Conservation (phyloP, 345 rosid genomes). For the Brassica rapa region DNA sequence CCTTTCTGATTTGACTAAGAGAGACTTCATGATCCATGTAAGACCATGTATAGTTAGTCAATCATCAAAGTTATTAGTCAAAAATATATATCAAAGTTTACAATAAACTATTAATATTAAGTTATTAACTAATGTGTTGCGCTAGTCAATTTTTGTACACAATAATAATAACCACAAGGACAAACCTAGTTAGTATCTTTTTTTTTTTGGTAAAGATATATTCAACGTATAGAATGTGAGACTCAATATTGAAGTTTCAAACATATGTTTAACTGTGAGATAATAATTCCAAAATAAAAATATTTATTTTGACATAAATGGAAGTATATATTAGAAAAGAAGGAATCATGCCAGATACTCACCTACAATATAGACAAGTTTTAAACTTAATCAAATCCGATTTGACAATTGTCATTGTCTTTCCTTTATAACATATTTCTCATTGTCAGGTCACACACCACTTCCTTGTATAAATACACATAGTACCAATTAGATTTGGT, state of each 20-base stretch:
- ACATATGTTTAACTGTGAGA: not conserved
- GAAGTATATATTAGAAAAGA: not conserved
- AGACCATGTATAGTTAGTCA: not conserved
- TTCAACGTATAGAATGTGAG: conserved; percentile 1
- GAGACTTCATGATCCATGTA: not conserved
- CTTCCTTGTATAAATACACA: conserved; percentile 35
- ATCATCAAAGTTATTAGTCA: not conserved
- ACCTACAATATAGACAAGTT: conserved; percentile 28
- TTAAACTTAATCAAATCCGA: conserved; percentile 22
- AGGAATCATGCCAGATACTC: conserved; percentile 19
- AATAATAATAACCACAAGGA: not conserved
- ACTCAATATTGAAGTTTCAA: conserved; percentile 10
- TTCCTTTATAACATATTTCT: conserved; percentile 22
- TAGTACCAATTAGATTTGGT: conserved; percentile 32
- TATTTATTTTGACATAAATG: not conserved
- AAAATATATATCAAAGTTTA: not conserved
- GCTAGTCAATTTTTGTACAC: not conserved
- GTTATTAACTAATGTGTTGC: not conserved
- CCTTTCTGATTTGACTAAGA: conserved; percentile 9
- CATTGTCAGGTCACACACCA: conserved; percentile 20
- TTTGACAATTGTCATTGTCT: conserved; percentile 32
- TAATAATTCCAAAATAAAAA: not conserved
- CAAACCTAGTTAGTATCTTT: not conserved
- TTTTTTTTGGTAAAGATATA: not conserved
- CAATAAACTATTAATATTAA: not conserved